Evolutionary conservation across 2,329 filamentous ascomycete genomes (phyloP).

Genomic region (Boeremia lycopersici): DNA sequence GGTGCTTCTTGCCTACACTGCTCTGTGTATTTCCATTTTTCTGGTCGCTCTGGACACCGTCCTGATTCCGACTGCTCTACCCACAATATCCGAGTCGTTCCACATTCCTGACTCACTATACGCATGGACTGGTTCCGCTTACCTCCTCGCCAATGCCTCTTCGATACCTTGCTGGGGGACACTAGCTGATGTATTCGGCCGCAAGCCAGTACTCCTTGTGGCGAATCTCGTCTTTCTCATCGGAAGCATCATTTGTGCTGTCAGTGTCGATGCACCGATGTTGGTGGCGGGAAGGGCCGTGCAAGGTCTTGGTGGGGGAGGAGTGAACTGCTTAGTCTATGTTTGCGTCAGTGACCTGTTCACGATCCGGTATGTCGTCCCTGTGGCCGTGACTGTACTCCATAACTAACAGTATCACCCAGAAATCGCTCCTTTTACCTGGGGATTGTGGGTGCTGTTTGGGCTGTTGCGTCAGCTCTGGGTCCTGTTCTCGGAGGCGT

Average conservation of each 20-base stretch:
- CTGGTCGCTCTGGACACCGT: conserved; percentile 58
- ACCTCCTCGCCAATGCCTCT: conserved; percentile 47
- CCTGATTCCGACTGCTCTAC: conserved; percentile 69
- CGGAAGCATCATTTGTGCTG: conserved; percentile 58
- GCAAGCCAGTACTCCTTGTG: conserved; percentile 43
- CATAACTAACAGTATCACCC: background rate
- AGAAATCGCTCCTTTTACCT: conserved; percentile 57
- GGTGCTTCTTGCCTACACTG: conserved; percentile 34
- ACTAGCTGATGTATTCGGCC: conserved; percentile 47
- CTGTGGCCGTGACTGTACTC: too few relatives aligned
- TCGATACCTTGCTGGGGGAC: conserved; percentile 51
- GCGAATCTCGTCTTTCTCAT: conserved; percentile 54
- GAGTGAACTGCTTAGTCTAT: conserved; percentile 58
- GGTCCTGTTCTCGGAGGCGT: conserved; percentile 61
- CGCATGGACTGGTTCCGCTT: conserved; percentile 70
- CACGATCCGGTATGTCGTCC: conserved; percentile 35
- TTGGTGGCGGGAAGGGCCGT: conserved; percentile 60
- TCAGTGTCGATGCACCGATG: conserved; percentile 56
- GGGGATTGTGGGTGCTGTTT: conserved; percentile 59
- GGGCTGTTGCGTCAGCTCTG: conserved; percentile 60
- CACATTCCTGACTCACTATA: conserved; percentile 69
- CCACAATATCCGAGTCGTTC: conserved; percentile 68
- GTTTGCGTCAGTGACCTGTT: conserved; percentile 64
- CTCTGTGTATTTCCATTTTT: conserved; percentile 47
- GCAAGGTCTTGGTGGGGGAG: conserved; percentile 61